Evolutionary conservation across 805 yeast species (phyloP).

Genomic region (Pichia exigua): DNA sequence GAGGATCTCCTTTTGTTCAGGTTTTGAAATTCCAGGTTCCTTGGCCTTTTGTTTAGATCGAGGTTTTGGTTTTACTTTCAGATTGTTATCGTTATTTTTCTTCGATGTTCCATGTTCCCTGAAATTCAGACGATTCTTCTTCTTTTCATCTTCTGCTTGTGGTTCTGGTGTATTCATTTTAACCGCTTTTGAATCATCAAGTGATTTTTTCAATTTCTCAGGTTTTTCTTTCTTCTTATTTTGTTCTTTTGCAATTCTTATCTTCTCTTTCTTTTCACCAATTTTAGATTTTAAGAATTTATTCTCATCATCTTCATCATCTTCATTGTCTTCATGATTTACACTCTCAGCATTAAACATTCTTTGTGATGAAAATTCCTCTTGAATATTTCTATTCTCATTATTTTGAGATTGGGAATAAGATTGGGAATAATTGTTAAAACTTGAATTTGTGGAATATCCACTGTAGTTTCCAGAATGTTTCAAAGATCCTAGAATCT

Average conservation of each 20-base stretch:
- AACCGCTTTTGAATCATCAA: not conserved
- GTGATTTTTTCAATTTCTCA: not conserved
- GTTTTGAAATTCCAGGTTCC: not conserved
- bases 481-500: conserved; percentile 4
- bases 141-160: not conserved
- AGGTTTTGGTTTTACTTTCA: too few relatives aligned
- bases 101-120: not conserved
- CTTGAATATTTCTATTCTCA: not conserved
- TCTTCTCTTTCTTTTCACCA: not conserved
- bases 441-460: conserved; percentile 5
- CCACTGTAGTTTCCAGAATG: conserved; percentile 6
- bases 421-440: not conserved
- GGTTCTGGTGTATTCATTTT: not conserved
- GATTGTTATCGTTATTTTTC: not conserved
- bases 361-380: conserved; percentile 1
- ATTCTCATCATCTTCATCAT: not conserved
- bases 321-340: not conserved
- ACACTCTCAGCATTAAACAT: conserved; percentile 3
- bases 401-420: not conserved
- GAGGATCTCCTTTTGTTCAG: not conserved
- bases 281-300: not conserved
- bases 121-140: not conserved
- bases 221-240: not conserved
- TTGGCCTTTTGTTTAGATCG: not conserved
- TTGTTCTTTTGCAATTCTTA: not conserved